Evolutionary conservation across 768 basidiomycete species (phyloP), one percentile per base, ranked within the genome.

Genomic region (Dentipellis fragilis): DNA sequence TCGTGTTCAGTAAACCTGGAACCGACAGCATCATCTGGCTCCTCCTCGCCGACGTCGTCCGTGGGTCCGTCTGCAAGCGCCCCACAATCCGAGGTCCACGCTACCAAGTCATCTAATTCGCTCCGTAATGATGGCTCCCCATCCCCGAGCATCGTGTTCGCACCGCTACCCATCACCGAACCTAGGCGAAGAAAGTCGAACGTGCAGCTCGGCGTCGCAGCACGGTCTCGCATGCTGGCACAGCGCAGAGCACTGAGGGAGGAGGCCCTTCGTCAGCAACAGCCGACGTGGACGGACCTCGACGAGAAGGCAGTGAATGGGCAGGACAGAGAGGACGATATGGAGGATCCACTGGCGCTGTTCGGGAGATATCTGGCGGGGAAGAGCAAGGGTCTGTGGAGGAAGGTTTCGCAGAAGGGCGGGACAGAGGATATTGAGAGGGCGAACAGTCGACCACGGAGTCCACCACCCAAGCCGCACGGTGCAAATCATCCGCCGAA

Each of bases 191-290:
- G 69, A 35, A 63, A 63, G 56, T 58, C 64, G 11, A 61, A 51
- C 48, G 60, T 64, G 49, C 69, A 64, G 37, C 65, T 72, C 50
- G 71, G 71, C 40, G 62, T 72, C 52, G 71, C 69, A 21, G 70
- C 70, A 38, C 68, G 71, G 55, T 68, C 68, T n/a, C 65, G 61
- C 21, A 65, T 71, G 61, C 61, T 71, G 23, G 66, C 64, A 23
- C 63, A 65, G 34, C 65, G 65, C 12, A 64, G 64, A 35, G 42
- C 51, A 3, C n/a, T 21, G 35, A 21, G 14, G 29, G 48, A 22
- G 14, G 19, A 35, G 11, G 35, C 36, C 45, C 14, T 34, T 17
- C 34, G 40, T 14, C 55, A 17, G 49, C 55, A 37, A 9, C 45
- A 54, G 16, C 46, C 51, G 14, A n/a, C 39, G 39, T 56, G 55